Evolutionary conservation across 306 rosid genomes (phyloP).

Genomic region (Senna siamea): DNA sequence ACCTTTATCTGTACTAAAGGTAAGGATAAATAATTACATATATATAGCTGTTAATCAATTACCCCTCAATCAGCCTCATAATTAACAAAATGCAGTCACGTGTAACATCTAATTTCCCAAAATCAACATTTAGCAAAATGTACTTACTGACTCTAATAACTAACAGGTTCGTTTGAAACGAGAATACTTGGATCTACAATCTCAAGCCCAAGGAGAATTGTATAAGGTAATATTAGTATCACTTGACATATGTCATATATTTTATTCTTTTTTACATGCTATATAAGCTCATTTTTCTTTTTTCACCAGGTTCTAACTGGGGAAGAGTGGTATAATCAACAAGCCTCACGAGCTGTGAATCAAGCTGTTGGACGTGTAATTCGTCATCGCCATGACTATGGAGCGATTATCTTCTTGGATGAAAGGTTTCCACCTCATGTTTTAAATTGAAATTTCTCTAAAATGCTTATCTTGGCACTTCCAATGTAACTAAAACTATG

Average conservation of each 20-base stretch:
- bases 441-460: constrained; percentile 28
- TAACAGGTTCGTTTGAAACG: constrained; percentile 92
- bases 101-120: neutral
- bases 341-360: constrained; percentile 94
- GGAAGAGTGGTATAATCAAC: constrained; percentile 96
- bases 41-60: neutral
- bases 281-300: constrained; percentile 27
- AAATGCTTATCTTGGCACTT: constrained; percentile 27
- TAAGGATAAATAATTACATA: neutral
- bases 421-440: constrained; percentile 71
- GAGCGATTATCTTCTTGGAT: constrained; percentile 90
- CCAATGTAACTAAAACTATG: constrained; percentile 20
- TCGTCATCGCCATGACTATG: constrained; percentile 96
- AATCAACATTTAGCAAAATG: constrained; percentile 14
- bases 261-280: neutral
- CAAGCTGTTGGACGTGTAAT: constrained; percentile 99
- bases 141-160: constrained; percentile 37
- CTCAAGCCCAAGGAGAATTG: constrained; percentile 50
- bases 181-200: constrained; percentile 74
- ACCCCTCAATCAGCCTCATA: neutral
- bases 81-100: neutral
- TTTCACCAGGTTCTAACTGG: constrained; percentile 65
- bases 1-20: neutral
- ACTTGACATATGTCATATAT: constrained; percentile 24
- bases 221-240: constrained; percentile 54